Conservation (phyloP, 441 rosid genomes). For the Populus hybrid region DNA sequence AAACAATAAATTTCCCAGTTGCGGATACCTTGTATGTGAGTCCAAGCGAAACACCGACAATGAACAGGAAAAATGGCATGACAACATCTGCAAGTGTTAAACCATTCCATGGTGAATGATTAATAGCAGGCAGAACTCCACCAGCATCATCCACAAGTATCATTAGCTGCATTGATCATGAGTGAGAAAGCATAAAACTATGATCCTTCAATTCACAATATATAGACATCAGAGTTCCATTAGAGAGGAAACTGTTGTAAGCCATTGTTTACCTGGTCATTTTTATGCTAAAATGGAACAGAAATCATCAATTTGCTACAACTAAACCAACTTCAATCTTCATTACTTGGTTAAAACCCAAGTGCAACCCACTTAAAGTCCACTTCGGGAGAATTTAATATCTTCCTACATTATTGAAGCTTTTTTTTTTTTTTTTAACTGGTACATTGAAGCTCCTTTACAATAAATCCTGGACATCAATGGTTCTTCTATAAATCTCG, state of each 20-base stretch:
- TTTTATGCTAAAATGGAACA: neutral
- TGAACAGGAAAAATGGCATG: slow-evolving; percentile 91
- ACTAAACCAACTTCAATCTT: neutral
- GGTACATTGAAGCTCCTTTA: neutral
- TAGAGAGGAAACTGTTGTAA: neutral
- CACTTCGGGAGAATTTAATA: neutral
- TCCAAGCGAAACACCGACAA: slow-evolving; percentile 78
- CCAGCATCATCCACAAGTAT: slow-evolving; percentile 81
- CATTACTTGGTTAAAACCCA: neutral
- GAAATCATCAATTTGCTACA: neutral
- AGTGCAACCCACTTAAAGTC: neutral
- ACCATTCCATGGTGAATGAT: slow-evolving; percentile 94
- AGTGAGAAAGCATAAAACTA: neutral
- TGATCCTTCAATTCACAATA: neutral
- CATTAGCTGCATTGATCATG: slow-evolving; percentile 57
- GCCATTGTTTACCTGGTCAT: neutral
- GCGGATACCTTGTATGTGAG: slow-evolving; percentile 67
- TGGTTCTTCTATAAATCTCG: neutral
- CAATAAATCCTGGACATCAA: neutral
- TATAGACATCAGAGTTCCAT: neutral
- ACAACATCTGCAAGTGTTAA: slow-evolving; percentile 86
- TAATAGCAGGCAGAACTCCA: slow-evolving; percentile 64
- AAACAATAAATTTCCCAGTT: neutral
- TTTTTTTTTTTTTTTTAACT: neutral
- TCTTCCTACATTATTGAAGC: neutral